Evolutionary conservation across 2,329 filamentous ascomycete species (phyloP), one percentile per base, ranked within the genome.

Genomic region (Grosmannia huntii): DNA sequence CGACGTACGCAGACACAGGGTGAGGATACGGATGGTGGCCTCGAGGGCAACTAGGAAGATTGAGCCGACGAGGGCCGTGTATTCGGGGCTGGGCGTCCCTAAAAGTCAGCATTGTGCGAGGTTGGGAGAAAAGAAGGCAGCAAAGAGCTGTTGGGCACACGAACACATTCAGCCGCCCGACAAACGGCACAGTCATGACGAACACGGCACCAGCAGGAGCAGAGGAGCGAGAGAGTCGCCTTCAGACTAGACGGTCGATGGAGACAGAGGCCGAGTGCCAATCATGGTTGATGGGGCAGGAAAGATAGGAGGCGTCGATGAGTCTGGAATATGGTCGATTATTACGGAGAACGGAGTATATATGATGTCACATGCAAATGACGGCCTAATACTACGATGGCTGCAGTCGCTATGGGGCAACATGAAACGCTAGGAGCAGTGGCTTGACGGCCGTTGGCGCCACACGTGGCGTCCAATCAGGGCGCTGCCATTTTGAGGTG

Each of bases 1-100:
- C 28, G 9, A 16, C 56, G 56, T 57, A 91, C 87, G 94, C 49
- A 99, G 80, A 41, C 89, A 89, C 61, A 96, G 81, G 1, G 94
- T 97, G 62, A 96, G 82, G 60, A 95, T 76, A 65, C 92, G 85
- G 66, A 96, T 86, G 61, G 95, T 67, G 59, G 85, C 84, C 71
- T 99, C 94, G 64, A 96, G 78, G 53, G 83, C 79, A 60, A 97
- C 85, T 44, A 99, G 81, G 56, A 89, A 67, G 66, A 97, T 87
- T 9, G 92, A 97, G 58, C 85, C 84, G 53, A 94, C 73, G 50
- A 99, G 82, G 46, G 91, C 90, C 62, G 95, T 73, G 74, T 97
- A 97, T 75, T 99, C 91, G 71, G 80, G 80, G 71, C 87, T 90
- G 63, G 27, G 21, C 25, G 9, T 19, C n/a, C 19, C 11, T n/a